These are phyloP conservation scores for Linum usitatissimum DNA, from an alignment of 345 rosid species.

Conservation along the genomic window DNA sequence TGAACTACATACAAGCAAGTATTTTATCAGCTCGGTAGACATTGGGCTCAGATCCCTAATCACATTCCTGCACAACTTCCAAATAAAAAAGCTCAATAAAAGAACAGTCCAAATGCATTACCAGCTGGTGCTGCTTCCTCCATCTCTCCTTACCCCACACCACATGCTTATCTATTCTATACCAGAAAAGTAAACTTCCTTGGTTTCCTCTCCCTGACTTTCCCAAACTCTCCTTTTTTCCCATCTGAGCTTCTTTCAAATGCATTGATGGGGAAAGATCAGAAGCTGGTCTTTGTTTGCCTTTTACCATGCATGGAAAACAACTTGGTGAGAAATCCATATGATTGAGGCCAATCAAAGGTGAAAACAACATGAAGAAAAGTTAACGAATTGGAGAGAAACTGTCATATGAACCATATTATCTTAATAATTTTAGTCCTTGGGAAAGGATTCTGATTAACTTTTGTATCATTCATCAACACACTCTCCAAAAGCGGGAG, in stretches of 20 bases:
- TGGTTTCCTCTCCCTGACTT: background rate
- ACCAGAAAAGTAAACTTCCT: slow-evolving; percentile 13
- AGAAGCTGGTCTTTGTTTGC: slow-evolving; percentile 12
- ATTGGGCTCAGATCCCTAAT: too few relatives aligned
- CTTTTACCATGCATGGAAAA: slow-evolving; percentile 36
- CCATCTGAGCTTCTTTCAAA: slow-evolving; percentile 12
- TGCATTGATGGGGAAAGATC: background rate
- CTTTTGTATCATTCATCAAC: too few relatives aligned
- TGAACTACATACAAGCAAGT: slow-evolving; percentile 12
- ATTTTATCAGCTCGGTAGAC: background rate
- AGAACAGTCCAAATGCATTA: background rate
- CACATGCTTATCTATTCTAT: background rate
- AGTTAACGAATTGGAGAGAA: too few relatives aligned
- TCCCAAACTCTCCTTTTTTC: slow-evolving; percentile 2
- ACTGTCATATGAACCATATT: too few relatives aligned
- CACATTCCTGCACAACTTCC: too few relatives aligned
- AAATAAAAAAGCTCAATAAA: background rate
- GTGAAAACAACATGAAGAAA: too few relatives aligned
- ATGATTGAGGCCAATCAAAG: slow-evolving; percentile 9
- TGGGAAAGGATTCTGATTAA: too few relatives aligned
- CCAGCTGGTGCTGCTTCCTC: background rate
- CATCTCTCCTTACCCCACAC: background rate
- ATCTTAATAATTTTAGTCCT: too few relatives aligned
- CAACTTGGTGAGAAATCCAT: slow-evolving; percentile 1
- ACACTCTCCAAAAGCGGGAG: too few relatives aligned